Evolutionary conservation across 2,329 filamentous ascomycete genomes (phyloP), one percentile per base, ranked within the genome.

Genomic region (Cyanodermella asteris): DNA sequence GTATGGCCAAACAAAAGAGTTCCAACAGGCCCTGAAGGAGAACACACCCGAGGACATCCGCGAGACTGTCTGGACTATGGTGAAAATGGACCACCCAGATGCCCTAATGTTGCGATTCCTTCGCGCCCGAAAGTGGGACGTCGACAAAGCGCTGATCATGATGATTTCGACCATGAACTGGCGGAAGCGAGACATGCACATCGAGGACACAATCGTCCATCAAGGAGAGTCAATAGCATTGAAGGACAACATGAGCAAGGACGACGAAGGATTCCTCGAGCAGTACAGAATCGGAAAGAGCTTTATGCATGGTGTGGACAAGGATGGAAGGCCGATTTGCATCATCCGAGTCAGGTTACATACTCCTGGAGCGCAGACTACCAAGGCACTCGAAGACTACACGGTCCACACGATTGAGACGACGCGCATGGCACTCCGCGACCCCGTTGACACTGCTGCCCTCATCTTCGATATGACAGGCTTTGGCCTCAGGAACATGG

Each of bases 351-450:
- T 78, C 20, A 64, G 78, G 22, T 48, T 93, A 37, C 87, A 97
- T 45, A 72, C 61, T 39, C 66, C 71, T 27, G 76, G 73, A 13
- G 80, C 91, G 36, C 80, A 94, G 50, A 72, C 62, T 22, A 75
- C 82, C 41, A 65, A 75, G 43, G 73, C 69, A 39, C 47, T 94
- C 31, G 84, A 97, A 47, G 64, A 72, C 37, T 93, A 76, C 46
- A 97, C 87, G 1, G 78, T 97, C 17, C 91, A 80, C 45, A 62
- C 81, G 18, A 97, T 97, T 38, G 87, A 97, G 55, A 90, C 81
- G 13, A 74, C 78, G n/a, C 67, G 87, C 26, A 66, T 93, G 55
- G 56, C 91, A 33, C 55, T 97, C 26, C 57, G 61, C 30, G 64
- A 70, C 14, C 81, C 80, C 0, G 64, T 91, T 15, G 87, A 94